A percentile compares a stretch with the other conserved stretches of the same genome.
Evolutionary conservation across 179 eudicot genomes (phyloP).

Genomic region (Beta corolliflora): DNA sequence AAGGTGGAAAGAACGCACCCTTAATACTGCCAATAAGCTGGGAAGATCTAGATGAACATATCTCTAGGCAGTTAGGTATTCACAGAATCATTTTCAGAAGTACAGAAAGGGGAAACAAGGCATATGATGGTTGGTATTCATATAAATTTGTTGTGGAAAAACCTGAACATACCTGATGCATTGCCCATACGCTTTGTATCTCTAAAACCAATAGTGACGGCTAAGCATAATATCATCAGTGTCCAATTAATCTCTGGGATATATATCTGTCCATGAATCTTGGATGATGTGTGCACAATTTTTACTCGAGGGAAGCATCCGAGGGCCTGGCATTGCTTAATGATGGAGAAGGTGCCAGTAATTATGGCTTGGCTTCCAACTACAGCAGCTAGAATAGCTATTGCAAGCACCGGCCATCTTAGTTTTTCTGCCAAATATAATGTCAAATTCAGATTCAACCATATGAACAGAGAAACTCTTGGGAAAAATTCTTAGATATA

Average conservation of each 20-base stretch:
- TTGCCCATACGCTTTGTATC: slow-evolving; percentile 79
- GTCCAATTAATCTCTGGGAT: slow-evolving; percentile 92
- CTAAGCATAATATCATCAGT: slow-evolving; percentile 76
- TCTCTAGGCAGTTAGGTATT: too few species aligned
- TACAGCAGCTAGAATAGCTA: slow-evolving; percentile 82
- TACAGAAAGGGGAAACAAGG: too few species aligned
- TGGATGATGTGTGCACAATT: slow-evolving; percentile 78
- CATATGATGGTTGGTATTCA: too few species aligned
- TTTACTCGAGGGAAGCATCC: slow-evolving; percentile 89
- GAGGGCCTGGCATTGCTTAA: slow-evolving; percentile 79
- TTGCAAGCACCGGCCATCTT: slow-evolving; percentile 78
- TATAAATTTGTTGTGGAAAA: not conserved
- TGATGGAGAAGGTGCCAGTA: slow-evolving; percentile 92
- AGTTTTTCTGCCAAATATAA: slow-evolving; percentile 51
- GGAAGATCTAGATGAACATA: too few species aligned
- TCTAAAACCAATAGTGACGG: slow-evolving; percentile 80
- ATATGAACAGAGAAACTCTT: not conserved
- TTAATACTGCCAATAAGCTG: too few species aligned
- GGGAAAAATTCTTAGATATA: not conserved
- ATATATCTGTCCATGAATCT: slow-evolving; percentile 84
- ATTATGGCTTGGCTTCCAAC: slow-evolving; percentile 95
- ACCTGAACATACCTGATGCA: slow-evolving; percentile 64
- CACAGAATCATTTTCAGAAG: too few species aligned
- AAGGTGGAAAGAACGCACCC: too few species aligned
- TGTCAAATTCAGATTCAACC: not conserved